A percentile compares a stretch with the other conserved stretches of the same genome.
Conservation (phyloP, 805 yeast genomes). For the Starmerella cellae region DNA sequence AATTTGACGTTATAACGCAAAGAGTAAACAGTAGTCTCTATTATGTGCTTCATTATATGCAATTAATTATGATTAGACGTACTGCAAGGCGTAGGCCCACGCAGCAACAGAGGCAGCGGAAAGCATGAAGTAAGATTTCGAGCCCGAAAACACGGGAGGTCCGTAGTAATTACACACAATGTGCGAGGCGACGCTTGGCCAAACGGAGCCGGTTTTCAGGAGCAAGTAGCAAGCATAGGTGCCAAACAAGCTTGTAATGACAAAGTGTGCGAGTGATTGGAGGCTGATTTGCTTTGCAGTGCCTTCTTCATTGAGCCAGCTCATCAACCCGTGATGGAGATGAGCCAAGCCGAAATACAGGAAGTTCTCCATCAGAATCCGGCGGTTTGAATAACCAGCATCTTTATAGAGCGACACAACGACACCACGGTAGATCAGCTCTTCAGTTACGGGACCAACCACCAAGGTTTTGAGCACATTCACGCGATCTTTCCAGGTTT, state of each 20-base stretch:
- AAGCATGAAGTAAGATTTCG: neutral
- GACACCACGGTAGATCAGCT: slow-evolving; percentile 49
- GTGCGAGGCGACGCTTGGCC: slow-evolving; percentile 49
- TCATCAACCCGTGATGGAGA: slow-evolving; percentile 54
- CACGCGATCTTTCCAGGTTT: neutral
- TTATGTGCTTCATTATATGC: too few relatives aligned
- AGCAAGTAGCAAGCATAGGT: slow-evolving; percentile 45
- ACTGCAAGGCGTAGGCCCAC: neutral
- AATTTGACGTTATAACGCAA: neutral
- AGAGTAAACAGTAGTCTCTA: too few relatives aligned
- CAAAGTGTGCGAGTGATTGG: slow-evolving; percentile 37
- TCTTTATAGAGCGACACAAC: slow-evolving; percentile 25
- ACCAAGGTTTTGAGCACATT: slow-evolving; percentile 42
- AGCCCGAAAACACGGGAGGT: slow-evolving; percentile 34
- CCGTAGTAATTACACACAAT: slow-evolving; percentile 58
- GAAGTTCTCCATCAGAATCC: slow-evolving; percentile 38
- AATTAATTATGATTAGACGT: neutral
- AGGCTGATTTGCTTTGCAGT: slow-evolving; percentile 17
- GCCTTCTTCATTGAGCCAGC: slow-evolving; percentile 24
- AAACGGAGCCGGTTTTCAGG: slow-evolving; percentile 39
- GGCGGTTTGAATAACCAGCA: slow-evolving; percentile 17
- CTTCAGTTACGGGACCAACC: slow-evolving; percentile 71
- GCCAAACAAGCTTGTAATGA: slow-evolving; percentile 62
- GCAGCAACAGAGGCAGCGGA: neutral
- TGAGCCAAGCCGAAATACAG: slow-evolving; percentile 66